Percentiles rank a stretch among this genome's conserved stretches.
Evolutionary conservation across 2,329 filamentous ascomycete genomes (phyloP).

Genomic region (Trichoderma asperellum): DNA sequence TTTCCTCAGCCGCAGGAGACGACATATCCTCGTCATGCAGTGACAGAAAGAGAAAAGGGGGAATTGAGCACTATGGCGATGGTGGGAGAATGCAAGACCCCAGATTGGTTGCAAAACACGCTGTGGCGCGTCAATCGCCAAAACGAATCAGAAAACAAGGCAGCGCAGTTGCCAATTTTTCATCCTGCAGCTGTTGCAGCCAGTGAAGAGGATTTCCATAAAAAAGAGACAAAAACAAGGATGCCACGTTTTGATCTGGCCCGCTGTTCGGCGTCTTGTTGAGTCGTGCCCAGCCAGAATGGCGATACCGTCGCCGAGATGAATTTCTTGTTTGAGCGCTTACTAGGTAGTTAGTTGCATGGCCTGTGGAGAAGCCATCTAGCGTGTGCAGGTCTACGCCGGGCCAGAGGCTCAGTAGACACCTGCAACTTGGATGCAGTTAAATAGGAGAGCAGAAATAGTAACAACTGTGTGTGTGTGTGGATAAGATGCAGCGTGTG

Average conservation of each 20-base stretch:
- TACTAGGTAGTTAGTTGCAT: too few species aligned
- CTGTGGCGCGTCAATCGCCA: conserved; percentile 5
- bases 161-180: background rate
- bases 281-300: background rate
- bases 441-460: background rate
- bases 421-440: background rate
- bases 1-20: conserved; percentile 38
- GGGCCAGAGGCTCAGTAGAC: background rate
- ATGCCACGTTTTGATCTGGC: background rate
- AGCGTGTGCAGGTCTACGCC: background rate
- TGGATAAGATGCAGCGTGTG: background rate
- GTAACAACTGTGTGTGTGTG: background rate
- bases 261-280: background rate
- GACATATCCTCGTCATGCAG: conserved; percentile 18
- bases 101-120: conserved; percentile 1
- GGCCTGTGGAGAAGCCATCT: background rate
- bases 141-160: conserved; percentile 13
- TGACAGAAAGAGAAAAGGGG: background rate
- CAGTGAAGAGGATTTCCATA: background rate
- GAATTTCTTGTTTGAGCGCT: conserved; percentile 6
- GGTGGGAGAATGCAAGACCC: background rate
- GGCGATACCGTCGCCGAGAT: background rate
- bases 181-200: background rate
- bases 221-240: background rate
- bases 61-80: background rate